These are phyloP conservation scores for Schizophyllum commune DNA, from an alignment of 1,284 basidiomycete species.

Conservation along the genomic window DNA sequence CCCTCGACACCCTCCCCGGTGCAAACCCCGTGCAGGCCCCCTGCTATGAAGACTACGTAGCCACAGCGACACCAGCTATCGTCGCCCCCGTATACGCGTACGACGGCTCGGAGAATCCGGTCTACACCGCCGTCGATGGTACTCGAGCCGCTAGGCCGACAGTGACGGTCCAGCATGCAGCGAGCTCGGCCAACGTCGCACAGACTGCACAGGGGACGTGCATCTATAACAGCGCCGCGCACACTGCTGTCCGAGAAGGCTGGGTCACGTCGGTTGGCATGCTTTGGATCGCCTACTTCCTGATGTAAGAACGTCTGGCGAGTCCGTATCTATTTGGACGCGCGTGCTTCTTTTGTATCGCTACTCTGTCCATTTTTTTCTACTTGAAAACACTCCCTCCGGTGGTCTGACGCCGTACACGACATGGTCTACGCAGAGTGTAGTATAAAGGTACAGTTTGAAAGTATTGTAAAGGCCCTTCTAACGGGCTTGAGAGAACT, in stretches of 20 bases:
- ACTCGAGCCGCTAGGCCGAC: background rate
- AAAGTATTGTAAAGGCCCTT: background rate
- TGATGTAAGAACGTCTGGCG: too few species aligned
- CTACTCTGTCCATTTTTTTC: too few species aligned
- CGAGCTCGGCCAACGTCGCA: conserved; percentile 7
- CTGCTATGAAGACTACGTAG: conserved; percentile 12
- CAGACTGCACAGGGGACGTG: conserved; percentile 13
- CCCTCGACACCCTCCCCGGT: conserved; percentile 10
- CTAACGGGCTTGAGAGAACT: background rate
- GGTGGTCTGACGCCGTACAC: too few species aligned
- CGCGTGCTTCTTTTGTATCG: too few species aligned
- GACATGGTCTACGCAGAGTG: too few species aligned
- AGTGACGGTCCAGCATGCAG: background rate
- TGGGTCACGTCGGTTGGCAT: background rate
- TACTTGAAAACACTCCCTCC: too few species aligned
- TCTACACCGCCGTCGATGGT: conserved; percentile 8
- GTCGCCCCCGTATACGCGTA: conserved; percentile 11
- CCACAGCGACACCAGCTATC: conserved; percentile 10
- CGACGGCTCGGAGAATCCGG: background rate
- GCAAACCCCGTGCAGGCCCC: conserved; percentile 9
- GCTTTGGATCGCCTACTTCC: background rate
- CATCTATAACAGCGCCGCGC: conserved; percentile 9
- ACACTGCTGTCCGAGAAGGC: background rate
- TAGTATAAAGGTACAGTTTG: too few species aligned
- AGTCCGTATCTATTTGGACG: too few species aligned